Base-by-base conservation (phyloP, 2,329 filamentous ascomycete species). In the Nothopassalora personata region DNA sequence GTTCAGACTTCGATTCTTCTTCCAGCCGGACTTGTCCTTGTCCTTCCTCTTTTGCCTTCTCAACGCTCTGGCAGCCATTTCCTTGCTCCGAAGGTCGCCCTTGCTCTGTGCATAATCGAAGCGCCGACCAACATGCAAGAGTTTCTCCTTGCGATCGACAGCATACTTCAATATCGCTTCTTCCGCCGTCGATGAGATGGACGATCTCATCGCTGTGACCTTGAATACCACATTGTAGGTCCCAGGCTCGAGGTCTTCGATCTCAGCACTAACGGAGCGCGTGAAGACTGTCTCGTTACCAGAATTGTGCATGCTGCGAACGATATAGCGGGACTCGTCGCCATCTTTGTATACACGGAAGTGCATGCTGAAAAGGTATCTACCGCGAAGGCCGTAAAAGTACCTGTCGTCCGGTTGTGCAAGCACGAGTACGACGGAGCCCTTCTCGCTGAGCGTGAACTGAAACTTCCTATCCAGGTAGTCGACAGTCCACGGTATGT, bases 211-310 rank as follows among this genome's bases (percentile, higher is more conserved):
- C 1, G 88, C 88, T 7, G 86, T 85, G 59, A 94, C 81, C 70
- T 89, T 91, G 72, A 93, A 82, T 23, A 90, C 79, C 4, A 95
- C 84, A 6, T 83, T 84, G 73, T 95, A 95, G 47, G 82, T 84
- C 10, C 90, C 90, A 0, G 87, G 82, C 19, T 89, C 85, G 28
- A 95, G 83, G 36, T 86, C 80, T 18, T 70, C 66, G 8, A 94
- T 79, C 71, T 94, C 90, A 1, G 89, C 86, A 53, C 87, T 91
- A 43, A 91, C 86, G 0, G 87, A 89, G 6, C 90, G 85, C 23
- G 80, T 84, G 83, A 91, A 85, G 43, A 83, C 79, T n/a, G 81
- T 77, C 54, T 84, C 81, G n/a, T 80, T 62, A 28, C 68, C 67
- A 10, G 60, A 66, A 53, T 66, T 68, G 58, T 71, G 66, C 69